Evolutionary conservation across 495 filamentous ascomycete species (phyloP), one percentile per base, ranked within the genome.

Genomic region (Neurospora terricola): DNA sequence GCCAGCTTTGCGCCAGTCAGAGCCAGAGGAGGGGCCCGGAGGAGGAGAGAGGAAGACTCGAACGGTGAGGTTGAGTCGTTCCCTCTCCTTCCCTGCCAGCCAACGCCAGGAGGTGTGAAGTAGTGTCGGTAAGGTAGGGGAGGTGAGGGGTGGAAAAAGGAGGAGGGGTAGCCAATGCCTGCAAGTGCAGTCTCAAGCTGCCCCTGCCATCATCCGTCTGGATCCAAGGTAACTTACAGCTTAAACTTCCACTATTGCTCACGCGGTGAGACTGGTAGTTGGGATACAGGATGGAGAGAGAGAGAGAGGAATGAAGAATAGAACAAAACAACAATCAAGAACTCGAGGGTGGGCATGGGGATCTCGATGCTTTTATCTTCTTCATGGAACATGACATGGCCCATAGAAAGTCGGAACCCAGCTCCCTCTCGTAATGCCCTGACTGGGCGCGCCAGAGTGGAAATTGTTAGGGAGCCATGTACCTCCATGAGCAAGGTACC

Each of bases 391-490:
- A 30, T 40, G 69, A 27, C 48, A 59, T 59, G 48, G 21, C 54
- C 54, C 54, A 66, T 66, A 34, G 54, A 66, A 66, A 34, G 54
- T 66, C 27, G 54, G 54, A 34, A 18, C 54, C 23, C 54, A 36
- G 48, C 48, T 66, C 34, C 30, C n/a, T 4, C 27, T 16, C 54
- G 54, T 30, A 36, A 59, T 48, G 5, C 1, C 45, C 11, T 21
- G 45, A 66, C 54, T 30, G 54, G 54, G 23, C 45, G 21, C 45
- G 45, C 45, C 45, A 54, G 45, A 54, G 45, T 66, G 54, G 40
- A 54, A 75, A 76, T 72, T 79, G 78, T 80, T 80, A 80, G 74
- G 69, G 78, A 68, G 69, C 38, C 72, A 78, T 37, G 79, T 80
- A 80, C 75, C 75, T n/a, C n/a, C n/a, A n/a, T 42, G 6, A 70